Percentiles rank a stretch among this genome's conserved stretches.
These are phyloP conservation scores for Symbiodinium natans DNA, from an alignment of 73 alveolate species.

Conservation along the genomic window DNA sequence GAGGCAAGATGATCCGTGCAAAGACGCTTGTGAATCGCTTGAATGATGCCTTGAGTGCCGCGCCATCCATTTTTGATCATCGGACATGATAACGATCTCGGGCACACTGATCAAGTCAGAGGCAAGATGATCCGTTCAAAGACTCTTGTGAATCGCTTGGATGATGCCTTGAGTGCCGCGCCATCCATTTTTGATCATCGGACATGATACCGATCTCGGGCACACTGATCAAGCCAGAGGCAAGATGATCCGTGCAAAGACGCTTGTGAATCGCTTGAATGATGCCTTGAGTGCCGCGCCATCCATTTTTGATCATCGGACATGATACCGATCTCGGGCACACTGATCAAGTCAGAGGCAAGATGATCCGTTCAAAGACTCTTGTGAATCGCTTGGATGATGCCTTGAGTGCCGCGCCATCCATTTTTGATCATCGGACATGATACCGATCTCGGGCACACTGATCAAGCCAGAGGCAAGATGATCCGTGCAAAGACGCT, in stretches of 20 bases:
- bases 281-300: constrained; percentile 6
- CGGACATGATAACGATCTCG: neutral
- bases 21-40: neutral
- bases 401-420: neutral
- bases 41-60: neutral
- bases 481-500: neutral
- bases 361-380: neutral
- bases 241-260: neutral
- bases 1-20: neutral
- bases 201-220: neutral
- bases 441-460: neutral
- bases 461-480: neutral
- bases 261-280: neutral
- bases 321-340: neutral
- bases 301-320: neutral
- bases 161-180: neutral
- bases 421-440: neutral
- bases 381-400: neutral
- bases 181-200: neutral
- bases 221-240: neutral
- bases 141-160: neutral
- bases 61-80: constrained; percentile 3
- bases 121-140: neutral
- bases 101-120: neutral
- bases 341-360: neutral